These are phyloP conservation scores for Phoma sp. DNA, from an alignment of 2,329 filamentous ascomycete genomes.

Conservation along the genomic window DNA sequence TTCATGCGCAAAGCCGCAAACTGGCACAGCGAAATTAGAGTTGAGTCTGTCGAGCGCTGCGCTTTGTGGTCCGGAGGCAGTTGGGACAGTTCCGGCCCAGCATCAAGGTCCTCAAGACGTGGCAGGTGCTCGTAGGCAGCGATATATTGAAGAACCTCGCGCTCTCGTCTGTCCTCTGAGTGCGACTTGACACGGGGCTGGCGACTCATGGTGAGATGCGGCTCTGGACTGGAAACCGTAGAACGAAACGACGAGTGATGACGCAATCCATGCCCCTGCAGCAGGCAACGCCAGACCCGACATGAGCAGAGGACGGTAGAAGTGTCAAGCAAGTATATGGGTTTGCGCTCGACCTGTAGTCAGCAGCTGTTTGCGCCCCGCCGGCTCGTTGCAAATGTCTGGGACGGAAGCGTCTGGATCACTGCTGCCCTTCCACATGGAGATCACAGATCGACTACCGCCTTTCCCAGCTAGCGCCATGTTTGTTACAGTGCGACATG, in stretches of 20 bases:
- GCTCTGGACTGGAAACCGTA: constrained; percentile 1
- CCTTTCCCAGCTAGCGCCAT: not conserved
- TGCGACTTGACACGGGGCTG: constrained; percentile 6
- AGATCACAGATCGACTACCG: not conserved
- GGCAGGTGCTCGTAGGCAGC: constrained; percentile 33
- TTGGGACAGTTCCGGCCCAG: constrained; percentile 2
- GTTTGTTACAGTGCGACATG: not conserved
- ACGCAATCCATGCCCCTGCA: constrained; percentile 9
- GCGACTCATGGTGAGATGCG: constrained; percentile 7
- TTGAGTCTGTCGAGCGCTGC: constrained; percentile 33
- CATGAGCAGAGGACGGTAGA: not conserved
- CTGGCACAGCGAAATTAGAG: constrained; percentile 45
- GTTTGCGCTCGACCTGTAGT: not conserved
- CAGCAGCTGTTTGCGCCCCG: constrained; percentile 4
- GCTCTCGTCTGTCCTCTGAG: constrained; percentile 32
- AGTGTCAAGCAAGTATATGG: constrained; percentile 2
- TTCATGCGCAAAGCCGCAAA: constrained; percentile 43
- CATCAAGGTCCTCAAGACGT: constrained; percentile 19
- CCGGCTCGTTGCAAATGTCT: not conserved
- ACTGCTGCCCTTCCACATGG: constrained; percentile 4
- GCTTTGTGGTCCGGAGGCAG: constrained; percentile 26
- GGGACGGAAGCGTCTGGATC: constrained; percentile 10
- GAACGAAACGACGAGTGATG: not conserved
- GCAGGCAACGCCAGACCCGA: not conserved
- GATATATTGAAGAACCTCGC: constrained; percentile 36